Base-by-base conservation (phyloP, 192 early-diverging fungal genomes). In the Podila epicladia region DNA sequence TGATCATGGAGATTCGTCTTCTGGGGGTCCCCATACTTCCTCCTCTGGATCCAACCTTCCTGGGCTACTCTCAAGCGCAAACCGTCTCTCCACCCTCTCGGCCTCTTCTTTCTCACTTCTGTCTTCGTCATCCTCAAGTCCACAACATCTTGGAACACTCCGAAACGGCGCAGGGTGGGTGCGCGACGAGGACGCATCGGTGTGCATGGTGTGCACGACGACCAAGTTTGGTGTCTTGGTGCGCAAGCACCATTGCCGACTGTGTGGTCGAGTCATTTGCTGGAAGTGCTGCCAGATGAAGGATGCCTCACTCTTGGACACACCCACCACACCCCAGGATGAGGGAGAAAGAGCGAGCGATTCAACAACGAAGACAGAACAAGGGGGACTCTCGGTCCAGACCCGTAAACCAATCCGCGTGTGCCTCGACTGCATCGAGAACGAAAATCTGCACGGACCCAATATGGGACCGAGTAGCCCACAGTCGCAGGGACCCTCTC, bases 251-350 rank as follows among this genome's bases (percentile, higher is more conserved):
- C 93, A 94, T 69, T 94, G 93, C 73, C 88, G 93, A 31, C 67
- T 94, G 1, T 94, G 93, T 61, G 93, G 93, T 9, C 85, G 89
- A 5, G 85, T 92, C 0, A 82, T 92, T 11, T 92, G 92, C 67
- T 86, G 83, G 64, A 85, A 85, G 51, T 93, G 92, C 63, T 92
- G 76, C 64, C 76, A 79, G 38, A 79, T 79, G 76, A 79, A 79
- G 41, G 76, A 72, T 26, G 76, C 71, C 5, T 69, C 51, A 4
- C 11, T 75, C 45, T 26, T 62, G 28, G 12, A 15, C 2, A 2
- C 24, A 12, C 9, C 64, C 11, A 26, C 45, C 5, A n/a, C 64
- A 3, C 35, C 41, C 24, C 17, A 22, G 8, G 45, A 22, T 9
- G 48, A 15, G 5, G 33, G 20, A 20, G 35, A n/a, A n/a, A 33